Conservation (phyloP, 1,284 basidiomycete genomes). For the Bondarzewia mesenterica region DNA sequence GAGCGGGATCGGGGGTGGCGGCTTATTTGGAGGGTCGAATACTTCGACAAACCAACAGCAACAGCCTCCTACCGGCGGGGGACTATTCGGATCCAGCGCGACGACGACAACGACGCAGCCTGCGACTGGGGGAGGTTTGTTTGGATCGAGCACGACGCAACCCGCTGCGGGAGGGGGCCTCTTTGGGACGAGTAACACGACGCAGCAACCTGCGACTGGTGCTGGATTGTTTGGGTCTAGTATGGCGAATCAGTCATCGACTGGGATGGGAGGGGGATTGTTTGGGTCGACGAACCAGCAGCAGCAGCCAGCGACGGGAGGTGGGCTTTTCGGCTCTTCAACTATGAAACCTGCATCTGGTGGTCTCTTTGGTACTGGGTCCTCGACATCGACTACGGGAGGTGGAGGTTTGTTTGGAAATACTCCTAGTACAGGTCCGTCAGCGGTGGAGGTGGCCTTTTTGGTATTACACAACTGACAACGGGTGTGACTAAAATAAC, state of each 20-base stretch:
- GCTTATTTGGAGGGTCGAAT: constrained; percentile 9
- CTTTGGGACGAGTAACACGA: constrained; percentile 24
- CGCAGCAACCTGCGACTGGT: constrained; percentile 14
- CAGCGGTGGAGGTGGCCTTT: constrained; percentile 17
- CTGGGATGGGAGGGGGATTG: constrained; percentile 23
- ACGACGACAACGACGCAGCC: constrained; percentile 11
- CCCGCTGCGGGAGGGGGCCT: constrained; percentile 19
- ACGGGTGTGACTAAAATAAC: constrained; percentile 19
- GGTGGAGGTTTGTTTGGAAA: constrained; percentile 13
- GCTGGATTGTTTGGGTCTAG: constrained; percentile 22
- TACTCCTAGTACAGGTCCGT: not conserved
- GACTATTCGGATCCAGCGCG: constrained; percentile 16
- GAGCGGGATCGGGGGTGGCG: no score
- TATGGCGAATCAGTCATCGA: constrained; percentile 13
- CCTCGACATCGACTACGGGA: constrained; percentile 20
- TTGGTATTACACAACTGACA: constrained; percentile 11
- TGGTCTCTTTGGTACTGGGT: constrained; percentile 18
- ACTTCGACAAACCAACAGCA: constrained; percentile 5
- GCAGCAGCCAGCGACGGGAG: constrained; percentile 15
- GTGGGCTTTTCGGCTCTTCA: constrained; percentile 18
- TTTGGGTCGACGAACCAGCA: constrained; percentile 23
- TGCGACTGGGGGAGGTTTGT: constrained; percentile 22
- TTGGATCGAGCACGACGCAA: constrained; percentile 17
- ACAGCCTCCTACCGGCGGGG: constrained; percentile 3
- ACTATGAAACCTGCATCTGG: constrained; percentile 14